Evolutionary conservation across 352 stramenopile species (phyloP).

Genomic region (Blastocystis sp.): DNA sequence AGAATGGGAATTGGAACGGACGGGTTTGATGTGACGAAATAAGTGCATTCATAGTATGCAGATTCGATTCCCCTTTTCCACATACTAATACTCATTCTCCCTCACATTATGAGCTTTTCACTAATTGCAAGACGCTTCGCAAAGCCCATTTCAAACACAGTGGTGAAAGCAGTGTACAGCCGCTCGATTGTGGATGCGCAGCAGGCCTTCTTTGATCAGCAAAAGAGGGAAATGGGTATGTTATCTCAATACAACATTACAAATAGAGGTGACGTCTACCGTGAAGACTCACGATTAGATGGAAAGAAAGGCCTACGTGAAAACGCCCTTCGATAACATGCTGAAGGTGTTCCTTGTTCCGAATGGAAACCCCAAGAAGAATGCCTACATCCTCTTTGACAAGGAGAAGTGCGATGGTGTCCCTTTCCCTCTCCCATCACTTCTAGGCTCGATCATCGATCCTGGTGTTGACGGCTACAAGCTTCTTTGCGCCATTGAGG

Average conservation of each 20-base stretch:
- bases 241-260: background rate
- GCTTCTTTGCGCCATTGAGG: conserved; percentile 42
- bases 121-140: background rate
- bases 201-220: background rate
- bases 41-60: no score
- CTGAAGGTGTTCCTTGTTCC: conserved; percentile 62
- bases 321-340: background rate
- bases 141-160: background rate
- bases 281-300: no score
- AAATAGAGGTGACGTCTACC: background rate
- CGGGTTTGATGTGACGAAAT: no score
- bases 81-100: background rate
- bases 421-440: background rate
- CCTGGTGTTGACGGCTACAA: conserved; percentile 47
- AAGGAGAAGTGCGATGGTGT: background rate
- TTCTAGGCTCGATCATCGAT: conserved; percentile 46
- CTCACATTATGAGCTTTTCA: background rate
- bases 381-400: conserved; percentile 58
- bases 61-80: no score
- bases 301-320: no score
- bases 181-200: background rate
- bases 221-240: conserved; percentile 18
- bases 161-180: background rate
- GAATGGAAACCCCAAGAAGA: conserved; percentile 33
- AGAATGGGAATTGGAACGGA: no score